Base-by-base conservation (phyloP, 1,284 basidiomycete genomes). In the Cutaneotrichosporon cutaneum region DNA sequence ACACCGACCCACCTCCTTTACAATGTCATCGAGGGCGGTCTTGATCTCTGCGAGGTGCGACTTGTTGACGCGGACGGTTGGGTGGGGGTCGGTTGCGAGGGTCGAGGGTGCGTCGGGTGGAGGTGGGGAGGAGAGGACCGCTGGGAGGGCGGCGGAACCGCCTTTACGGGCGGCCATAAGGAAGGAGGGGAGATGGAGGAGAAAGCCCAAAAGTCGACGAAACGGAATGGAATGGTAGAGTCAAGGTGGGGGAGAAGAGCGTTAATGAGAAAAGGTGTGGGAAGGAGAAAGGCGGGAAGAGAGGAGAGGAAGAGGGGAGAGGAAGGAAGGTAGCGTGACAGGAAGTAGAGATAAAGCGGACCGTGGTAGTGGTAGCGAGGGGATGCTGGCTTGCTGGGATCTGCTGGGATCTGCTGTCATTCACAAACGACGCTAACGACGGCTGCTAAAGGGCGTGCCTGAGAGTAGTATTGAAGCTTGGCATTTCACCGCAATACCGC, bases 21-120 rank as follows among this genome's bases (percentile, higher is more conserved):
- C 81, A 44, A 88, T 88, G 81, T 95, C 93, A 76, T 96, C 94
- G 68, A 90, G 88, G 14, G 93, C 87, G 70, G 88, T 87, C 82
- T 95, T 95, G 76, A 96, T 85, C 73, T 95, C 93, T 22, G 84
- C 84, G 54, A 86, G 72, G 75, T 85, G 92, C 27, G 87, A 84
- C 70, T 89, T 90, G 83, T 96, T 96, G 67, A 94, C 87, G 73
- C 88, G 90, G 72, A 93, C 83, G 0, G 62, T 67, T 2, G 78
- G 77, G 11, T 77, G 63, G 0, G 77, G 75, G 61, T 76, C 77
- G 4, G 68, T 73, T 13, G 68, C 67, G 22, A 77, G 60, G 22
- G 56, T 48, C 18, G 54, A 30, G 11, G 26, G 22, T 4, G 26
- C 9, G 24, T 55, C 47, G 48, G 61, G 14, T n/a, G 22, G 21